Base-by-base conservation (phyloP, 2,329 filamentous ascomycete genomes). In the Bretziella fagacearum region DNA sequence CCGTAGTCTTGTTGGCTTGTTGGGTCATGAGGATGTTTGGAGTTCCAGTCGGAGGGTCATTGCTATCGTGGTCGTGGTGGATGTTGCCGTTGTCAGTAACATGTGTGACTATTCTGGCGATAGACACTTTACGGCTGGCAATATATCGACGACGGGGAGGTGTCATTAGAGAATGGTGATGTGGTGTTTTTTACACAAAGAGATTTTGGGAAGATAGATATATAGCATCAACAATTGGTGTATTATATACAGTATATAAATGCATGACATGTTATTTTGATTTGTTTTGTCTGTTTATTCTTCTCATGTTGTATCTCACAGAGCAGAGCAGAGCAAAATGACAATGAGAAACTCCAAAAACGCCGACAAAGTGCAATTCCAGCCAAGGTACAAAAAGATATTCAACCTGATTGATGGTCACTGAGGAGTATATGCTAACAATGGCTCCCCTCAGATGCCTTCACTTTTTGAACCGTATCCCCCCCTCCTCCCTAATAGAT, bases 321-420 rank as follows among this genome's bases (percentile, higher is more conserved):
- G 26, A 46, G n/a, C 27, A 40, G 44, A 48, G 29, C 30, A 48
- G 46, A 48, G 46, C 29, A 48, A 48, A 48, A 48, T 43, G 46
- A 48, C 39, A 43, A 48, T 27, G 40, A 48, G 46, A 48, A 48
- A 46, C 44, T 47, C 48, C 48, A 43, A 37, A 44, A 50, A 50
- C 48, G 48, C 48, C 48, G 32, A 47, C 40, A 42, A 49, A 33
- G 48, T 50, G 44, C 39, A 47, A 50, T 42, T 50, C 44, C 48
- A 45, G 33, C 42, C 47, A 43, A 48, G 17, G 35, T 33, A 43
- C 32, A 40, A 43, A 43, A 43, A 48, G 30, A 48, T 20, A 32
- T 44, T n/a, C 26, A 44, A 30, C 26, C 25, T 20, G 41, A 44
- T 44, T 15, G 25, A 22, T 29, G 15, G 25, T 17, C 7, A 18